phyloP scores from a whole-genome alignment of 2,329 filamentous ascomycete genomes.

The Tolypocladium inflatum region DNA sequence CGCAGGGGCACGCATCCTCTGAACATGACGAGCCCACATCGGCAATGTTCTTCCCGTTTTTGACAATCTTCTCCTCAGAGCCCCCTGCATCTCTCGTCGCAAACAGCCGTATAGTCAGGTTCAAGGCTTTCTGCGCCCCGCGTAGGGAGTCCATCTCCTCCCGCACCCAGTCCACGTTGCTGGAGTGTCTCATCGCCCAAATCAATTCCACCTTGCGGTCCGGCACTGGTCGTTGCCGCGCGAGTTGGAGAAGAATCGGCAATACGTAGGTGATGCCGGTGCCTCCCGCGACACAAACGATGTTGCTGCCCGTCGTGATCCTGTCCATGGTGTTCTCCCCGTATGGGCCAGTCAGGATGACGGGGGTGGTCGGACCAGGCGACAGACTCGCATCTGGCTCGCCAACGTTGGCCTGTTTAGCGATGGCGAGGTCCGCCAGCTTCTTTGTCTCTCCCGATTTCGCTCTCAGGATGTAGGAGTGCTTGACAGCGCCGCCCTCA shows the following conservation, averaged over 20 bases:
- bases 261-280: conserved; percentile 31
- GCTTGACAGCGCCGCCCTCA: conserved; percentile 29
- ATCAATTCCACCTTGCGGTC: conserved; percentile 48
- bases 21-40: conserved; percentile 15
- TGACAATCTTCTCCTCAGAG: conserved; percentile 5
- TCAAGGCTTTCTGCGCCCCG: conserved; percentile 22
- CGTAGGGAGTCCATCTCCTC: conserved; percentile 43
- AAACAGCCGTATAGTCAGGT: conserved; percentile 46
- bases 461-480: conserved; percentile 49
- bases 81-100: conserved; percentile 41
- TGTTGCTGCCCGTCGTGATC: conserved; percentile 28
- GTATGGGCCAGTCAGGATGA: conserved; percentile 56
- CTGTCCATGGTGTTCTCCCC: conserved; percentile 39
- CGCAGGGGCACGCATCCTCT: conserved; percentile 14
- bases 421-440: conserved; percentile 34
- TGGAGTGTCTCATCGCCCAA: conserved; percentile 49
- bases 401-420: conserved; percentile 20
- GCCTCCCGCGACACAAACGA: conserved; percentile 29
- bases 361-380: conserved; percentile 30
- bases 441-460: conserved; percentile 50
- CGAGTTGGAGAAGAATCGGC: conserved; percentile 23
- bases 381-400: conserved; percentile 1
- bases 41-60: conserved; percentile 6
- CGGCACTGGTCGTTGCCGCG: conserved; percentile 30
- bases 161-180: conserved; percentile 48